These are phyloP conservation scores for Kokia cookei DNA, from an alignment of 441 rosid genomes.

Conservation along the genomic window DNA sequence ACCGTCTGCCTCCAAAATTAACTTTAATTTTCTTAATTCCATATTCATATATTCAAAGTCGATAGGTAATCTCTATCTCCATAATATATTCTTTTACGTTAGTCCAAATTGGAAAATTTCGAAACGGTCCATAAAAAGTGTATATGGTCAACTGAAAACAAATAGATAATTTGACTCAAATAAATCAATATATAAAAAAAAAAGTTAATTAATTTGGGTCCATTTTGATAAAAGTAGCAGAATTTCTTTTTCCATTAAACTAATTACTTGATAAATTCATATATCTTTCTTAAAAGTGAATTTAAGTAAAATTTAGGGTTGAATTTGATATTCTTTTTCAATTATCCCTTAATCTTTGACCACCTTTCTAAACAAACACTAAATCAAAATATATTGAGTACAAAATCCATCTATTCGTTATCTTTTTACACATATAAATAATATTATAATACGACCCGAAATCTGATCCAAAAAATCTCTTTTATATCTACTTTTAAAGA, in stretches of 20 bases:
- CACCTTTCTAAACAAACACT: background rate
- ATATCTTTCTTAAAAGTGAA: no score
- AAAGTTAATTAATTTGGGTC: no score
- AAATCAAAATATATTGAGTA: background rate
- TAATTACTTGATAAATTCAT: no score
- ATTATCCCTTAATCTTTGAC: background rate
- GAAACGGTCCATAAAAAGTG: background rate
- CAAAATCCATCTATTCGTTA: background rate
- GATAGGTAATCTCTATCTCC: background rate
- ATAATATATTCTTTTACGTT: background rate
- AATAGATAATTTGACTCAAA: background rate
- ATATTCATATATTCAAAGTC: background rate
- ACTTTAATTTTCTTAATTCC: background rate
- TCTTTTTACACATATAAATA: background rate
- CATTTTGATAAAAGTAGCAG: no score
- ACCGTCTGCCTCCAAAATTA: background rate
- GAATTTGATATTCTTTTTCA: background rate
- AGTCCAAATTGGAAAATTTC: background rate
- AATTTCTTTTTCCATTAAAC: no score
- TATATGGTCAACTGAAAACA: background rate
- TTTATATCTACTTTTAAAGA: no score
- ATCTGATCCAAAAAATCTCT: accelerated
- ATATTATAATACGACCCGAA: background rate
- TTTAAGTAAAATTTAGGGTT: no score
- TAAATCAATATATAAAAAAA: background rate